Evolutionary conservation across 257 asterid species (phyloP).

Genomic region (Capsicum rhomboideum): DNA sequence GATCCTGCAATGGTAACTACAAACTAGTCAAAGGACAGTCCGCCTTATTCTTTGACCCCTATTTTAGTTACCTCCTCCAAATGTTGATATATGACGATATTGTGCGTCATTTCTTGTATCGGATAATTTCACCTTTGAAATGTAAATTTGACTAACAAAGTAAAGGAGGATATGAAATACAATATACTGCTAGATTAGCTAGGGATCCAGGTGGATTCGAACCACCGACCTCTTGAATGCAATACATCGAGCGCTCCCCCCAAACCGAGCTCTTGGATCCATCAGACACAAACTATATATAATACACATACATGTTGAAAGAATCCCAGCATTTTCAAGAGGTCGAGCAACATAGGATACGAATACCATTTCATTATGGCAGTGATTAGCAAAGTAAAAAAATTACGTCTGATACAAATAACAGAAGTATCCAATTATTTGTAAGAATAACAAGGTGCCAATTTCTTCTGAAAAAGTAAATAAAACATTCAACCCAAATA

Average conservation of each 20-base stretch:
- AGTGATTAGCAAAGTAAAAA: background rate
- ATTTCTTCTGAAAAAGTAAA: background rate
- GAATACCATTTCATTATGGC: background rate
- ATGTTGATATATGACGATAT: no score
- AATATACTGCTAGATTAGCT: background rate
- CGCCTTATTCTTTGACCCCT: no score
- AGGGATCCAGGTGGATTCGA: constrained; percentile 57
- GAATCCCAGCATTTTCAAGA: background rate
- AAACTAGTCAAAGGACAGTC: no score
- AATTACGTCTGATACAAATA: no score
- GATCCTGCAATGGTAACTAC: no score
- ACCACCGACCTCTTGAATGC: constrained; percentile 50
- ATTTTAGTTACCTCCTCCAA: no score
- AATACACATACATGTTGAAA: background rate
- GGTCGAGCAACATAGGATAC: background rate
- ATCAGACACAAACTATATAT: background rate
- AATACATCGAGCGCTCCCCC: constrained; percentile 20
- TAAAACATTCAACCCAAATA: background rate
- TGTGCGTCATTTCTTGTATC: background rate
- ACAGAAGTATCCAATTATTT: no score
- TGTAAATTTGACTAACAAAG: background rate
- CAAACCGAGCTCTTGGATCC: constrained; percentile 35
- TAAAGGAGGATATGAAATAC: background rate
- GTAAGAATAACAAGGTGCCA: background rate
- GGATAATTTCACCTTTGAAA: background rate